Base-by-base conservation (phyloP, 2,329 filamentous ascomycete genomes). In the Beauveria rudraprayagi region DNA sequence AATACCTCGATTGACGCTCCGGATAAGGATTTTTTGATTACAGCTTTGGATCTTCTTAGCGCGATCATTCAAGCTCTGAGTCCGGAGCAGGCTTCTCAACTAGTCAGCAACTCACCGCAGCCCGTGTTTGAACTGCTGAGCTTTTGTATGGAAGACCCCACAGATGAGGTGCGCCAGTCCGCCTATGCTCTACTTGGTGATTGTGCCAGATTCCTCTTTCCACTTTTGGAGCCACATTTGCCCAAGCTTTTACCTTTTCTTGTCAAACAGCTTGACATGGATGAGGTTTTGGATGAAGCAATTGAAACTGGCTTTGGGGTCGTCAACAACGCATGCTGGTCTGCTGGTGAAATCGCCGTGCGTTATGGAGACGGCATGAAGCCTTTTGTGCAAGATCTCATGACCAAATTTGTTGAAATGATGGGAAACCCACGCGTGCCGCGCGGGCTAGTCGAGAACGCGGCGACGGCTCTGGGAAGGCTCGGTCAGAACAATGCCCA, bases 301-400 rank as follows among this genome's bases (percentile, higher is more conserved):
- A 86, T 91, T 52, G 91, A 96, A 65, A 89, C 85, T 19, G 88
- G 87, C 16, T 97, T 96, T 72, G 91, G 92, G 63, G 92, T 97
- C 34, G 87, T 97, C 63, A 99, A 97, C 81, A 99, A 99, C 71
- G 93, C 94, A 24, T 97, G 93, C 77, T 99, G 94, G 94, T 95
- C 92, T 7, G 87, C 87, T 26, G 94, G 94, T 47, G 94, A 99
- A 77, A 94, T 97, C 64, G 86, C 92, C 17, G 86, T 96, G 73
- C 87, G 91, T 63, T 82, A 90, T 71, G 84, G 87, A 66, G 85
- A 87, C 64, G 85, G 82, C 59, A 90, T 97, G 84, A 81, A 81
- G 1, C 88, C 88, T 1, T 96, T 89, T 71, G 83, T 92, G 10
- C 86, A 90, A 24, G 84, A 89, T 64, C 78, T 99, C 17, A 86